A percentile compares a stretch with the other conserved stretches of the same genome.
These are phyloP conservation scores for Vaccinium myrtillus DNA, from an alignment of 148 eudicot genomes.

Conservation along the genomic window DNA sequence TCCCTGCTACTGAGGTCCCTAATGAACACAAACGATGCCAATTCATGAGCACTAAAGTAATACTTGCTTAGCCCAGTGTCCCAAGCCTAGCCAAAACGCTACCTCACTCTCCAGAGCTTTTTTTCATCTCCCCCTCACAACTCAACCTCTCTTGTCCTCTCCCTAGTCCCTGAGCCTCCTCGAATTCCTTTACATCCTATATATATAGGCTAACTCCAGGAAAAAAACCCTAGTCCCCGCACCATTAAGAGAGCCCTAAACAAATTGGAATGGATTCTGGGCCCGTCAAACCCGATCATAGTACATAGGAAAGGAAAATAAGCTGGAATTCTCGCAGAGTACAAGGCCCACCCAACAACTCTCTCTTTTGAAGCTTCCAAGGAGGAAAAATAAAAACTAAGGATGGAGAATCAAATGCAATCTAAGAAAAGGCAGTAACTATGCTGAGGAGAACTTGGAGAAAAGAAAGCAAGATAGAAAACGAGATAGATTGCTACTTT, in stretches of 20 bases:
- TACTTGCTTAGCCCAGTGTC: background rate
- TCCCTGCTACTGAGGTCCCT: background rate
- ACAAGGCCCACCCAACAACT: background rate
- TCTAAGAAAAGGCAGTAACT: background rate
- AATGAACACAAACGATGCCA: background rate
- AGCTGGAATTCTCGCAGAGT: background rate
- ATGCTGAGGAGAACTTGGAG: background rate
- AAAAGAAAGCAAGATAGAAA: background rate
- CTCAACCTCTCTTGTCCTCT: background rate
- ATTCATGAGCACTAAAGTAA: background rate
- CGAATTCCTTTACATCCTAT: background rate
- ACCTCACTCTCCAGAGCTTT: background rate
- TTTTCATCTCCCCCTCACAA: background rate
- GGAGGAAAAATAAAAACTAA: background rate
- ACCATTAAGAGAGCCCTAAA: background rate
- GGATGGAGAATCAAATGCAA: background rate
- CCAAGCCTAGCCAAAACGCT: background rate
- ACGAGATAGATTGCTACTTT: background rate
- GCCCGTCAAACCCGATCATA: background rate
- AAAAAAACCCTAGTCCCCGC: background rate
- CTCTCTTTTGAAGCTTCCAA: background rate
- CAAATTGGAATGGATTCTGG: background rate
- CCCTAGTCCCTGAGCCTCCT: background rate
- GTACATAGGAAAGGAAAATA: background rate
- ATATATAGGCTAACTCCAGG: background rate